Percentiles rank a stretch among this genome's conserved stretches.
Evolutionary conservation across 1,284 basidiomycete species (phyloP).

Genomic region (Cystobasidiaceae sp.): DNA sequence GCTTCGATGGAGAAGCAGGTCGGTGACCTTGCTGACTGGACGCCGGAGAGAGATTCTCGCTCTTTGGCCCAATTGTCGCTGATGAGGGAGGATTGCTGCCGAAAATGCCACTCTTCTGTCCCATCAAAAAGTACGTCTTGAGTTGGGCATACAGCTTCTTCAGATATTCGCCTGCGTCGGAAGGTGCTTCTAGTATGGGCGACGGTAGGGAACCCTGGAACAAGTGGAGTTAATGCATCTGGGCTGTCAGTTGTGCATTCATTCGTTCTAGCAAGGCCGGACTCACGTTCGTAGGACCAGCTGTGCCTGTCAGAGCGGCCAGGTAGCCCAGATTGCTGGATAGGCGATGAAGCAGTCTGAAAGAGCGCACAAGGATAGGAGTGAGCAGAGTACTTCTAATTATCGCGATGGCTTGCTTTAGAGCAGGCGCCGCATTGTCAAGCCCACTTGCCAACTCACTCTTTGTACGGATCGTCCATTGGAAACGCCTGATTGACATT

Average conservation of each 20-base stretch:
- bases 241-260: too few relatives aligned
- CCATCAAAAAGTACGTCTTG: constrained; percentile 17
- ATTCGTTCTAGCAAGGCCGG: background rate
- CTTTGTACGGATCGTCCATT: constrained; percentile 21
- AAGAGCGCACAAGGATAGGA: background rate
- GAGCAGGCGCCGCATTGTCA: too few relatives aligned
- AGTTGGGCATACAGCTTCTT: constrained; percentile 7
- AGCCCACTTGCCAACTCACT: background rate
- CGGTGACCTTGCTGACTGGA: background rate
- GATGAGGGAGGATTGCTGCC: background rate
- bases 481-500: background rate
- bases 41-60: background rate
- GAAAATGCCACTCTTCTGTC: constrained; percentile 10
- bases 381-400: background rate
- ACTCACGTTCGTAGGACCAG: background rate
- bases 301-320: constrained; percentile 6
- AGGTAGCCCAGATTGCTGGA: constrained; percentile 31
- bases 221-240: too few relatives aligned
- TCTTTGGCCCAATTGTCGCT: background rate
- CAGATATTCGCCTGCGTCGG: background rate
- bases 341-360: constrained; percentile 19
- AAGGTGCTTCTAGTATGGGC: constrained; percentile 12
- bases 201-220: constrained; percentile 7
- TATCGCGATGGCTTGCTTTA: background rate
- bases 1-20: background rate